Evolutionary conservation across 208 protist genomes (phyloP).

Genomic region (Sergeia podlipaevii): DNA sequence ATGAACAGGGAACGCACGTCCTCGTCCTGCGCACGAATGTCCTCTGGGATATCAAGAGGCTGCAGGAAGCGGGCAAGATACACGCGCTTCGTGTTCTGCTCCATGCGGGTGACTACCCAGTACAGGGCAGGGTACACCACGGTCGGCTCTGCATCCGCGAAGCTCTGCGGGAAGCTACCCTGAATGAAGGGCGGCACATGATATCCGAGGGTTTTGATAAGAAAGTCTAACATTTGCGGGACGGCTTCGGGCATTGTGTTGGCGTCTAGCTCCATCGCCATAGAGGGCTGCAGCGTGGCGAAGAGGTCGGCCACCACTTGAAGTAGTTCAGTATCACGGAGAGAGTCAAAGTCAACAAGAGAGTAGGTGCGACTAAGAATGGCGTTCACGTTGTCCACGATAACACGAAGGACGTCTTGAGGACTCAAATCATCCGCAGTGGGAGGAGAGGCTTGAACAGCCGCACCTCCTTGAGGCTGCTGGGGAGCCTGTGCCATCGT

Average conservation of each 20-base stretch:
- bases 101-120: constrained; percentile 88
- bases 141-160: constrained; percentile 67
- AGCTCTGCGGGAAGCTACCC: constrained; percentile 68
- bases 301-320: constrained; percentile 88
- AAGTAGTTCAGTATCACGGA: constrained; percentile 55
- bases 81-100: constrained; percentile 86
- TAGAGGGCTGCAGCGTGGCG: constrained; percentile 52
- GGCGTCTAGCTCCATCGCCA: constrained; percentile 58
- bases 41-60: constrained; percentile 79
- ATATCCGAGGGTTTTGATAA: constrained; percentile 82
- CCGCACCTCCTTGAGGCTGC: background rate
- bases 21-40: constrained; percentile 84
- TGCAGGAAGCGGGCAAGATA: constrained; percentile 89
- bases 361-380: constrained; percentile 67
- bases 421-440: constrained; percentile 34
- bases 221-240: constrained; percentile 74
- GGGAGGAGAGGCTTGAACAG: background rate
- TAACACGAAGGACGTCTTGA: constrained; percentile 69
- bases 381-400: constrained; percentile 84
- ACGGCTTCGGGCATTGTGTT: constrained; percentile 37
- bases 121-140: constrained; percentile 89
- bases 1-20: constrained; percentile 79
- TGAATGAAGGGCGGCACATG: constrained; percentile 64
- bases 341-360: constrained; percentile 85
- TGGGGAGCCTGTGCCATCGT: constrained; percentile 9